Evolutionary conservation across 2,329 filamentous ascomycete species (phyloP).

Genomic region (Byssochlamys sp.): DNA sequence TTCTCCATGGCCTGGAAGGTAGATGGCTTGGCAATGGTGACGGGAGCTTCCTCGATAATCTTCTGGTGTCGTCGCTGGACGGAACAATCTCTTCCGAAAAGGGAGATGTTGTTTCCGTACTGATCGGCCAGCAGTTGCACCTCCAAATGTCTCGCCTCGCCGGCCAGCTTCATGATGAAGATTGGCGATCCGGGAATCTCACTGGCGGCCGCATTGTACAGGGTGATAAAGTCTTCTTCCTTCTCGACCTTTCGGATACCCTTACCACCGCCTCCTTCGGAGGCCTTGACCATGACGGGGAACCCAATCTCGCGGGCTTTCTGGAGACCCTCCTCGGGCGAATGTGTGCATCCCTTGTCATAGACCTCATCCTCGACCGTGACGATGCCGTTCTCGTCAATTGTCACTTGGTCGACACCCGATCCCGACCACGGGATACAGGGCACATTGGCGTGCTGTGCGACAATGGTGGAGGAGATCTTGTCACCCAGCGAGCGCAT

Average conservation of each 20-base stretch:
- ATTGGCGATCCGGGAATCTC: conserved; percentile 98
- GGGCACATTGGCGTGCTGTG: conserved; percentile 88
- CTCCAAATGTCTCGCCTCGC: conserved; percentile 90
- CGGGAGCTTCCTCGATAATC: conserved; percentile 97
- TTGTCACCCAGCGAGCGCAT: conserved; percentile 99
- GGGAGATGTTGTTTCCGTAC: conserved; percentile 98
- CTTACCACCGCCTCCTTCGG: conserved; percentile 96
- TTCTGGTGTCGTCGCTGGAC: conserved; percentile 98
- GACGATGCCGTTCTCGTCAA: conserved; percentile 78
- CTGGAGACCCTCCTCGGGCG: conserved; percentile 77
- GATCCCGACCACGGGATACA: conserved; percentile 99
- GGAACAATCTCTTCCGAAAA: conserved; percentile 97
- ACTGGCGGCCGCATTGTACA: conserved; percentile 92
- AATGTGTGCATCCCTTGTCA: conserved; percentile 79
- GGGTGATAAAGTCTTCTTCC: conserved; percentile 71
- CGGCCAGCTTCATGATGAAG: conserved; percentile 99
- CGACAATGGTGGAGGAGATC: conserved; percentile 97
- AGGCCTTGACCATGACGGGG: conserved; percentile 99
- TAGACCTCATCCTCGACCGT: conserved; percentile 82
- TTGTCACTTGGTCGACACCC: conserved; percentile 68
- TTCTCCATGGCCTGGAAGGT: conserved; percentile 97
- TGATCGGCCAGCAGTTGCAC: conserved; percentile 95
- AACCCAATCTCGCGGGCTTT: conserved; percentile 89
- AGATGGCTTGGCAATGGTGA: conserved; percentile 79
- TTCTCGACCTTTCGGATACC: conserved; percentile 90